phyloP scores from a whole-genome alignment of 805 yeast genomes.

The Sungouiozyma intestinalis region DNA sequence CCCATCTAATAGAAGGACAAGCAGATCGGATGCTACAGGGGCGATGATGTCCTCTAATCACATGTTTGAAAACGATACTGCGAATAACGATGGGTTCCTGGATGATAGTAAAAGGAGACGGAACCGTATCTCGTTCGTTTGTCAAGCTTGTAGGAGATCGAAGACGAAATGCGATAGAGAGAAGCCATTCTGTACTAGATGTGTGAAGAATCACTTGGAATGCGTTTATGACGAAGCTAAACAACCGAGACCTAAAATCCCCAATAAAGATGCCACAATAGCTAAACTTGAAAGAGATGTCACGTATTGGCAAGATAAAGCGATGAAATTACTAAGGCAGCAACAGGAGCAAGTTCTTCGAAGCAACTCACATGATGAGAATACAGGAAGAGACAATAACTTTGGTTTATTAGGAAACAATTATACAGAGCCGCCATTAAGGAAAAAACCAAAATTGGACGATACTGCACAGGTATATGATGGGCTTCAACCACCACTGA shows the following conservation, averaged over 20 bases:
- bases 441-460: background rate
- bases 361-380: background rate
- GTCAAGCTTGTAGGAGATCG: conserved; percentile 26
- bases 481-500: background rate
- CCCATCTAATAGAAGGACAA: background rate
- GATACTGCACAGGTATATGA: background rate
- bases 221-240: conserved; percentile 27
- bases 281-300: conserved; percentile 25
- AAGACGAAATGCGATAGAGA: conserved; percentile 29
- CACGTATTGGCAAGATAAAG: conserved; percentile 24
- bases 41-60: background rate
- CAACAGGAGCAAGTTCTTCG: conserved; percentile 2
- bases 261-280: conserved; percentile 28
- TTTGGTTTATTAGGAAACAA: background rate
- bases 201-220: conserved; percentile 17
- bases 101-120: conserved; percentile 12
- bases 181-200: conserved; percentile 25
- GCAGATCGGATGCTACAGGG: background rate
- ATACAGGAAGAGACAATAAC: background rate
- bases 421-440: background rate
- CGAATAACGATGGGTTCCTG: conserved; percentile 5
- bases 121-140: conserved; percentile 27
- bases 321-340: conserved; percentile 9
- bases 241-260: conserved; percentile 27
- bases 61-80: background rate